Evolutionary conservation across 2,329 filamentous ascomycete species (phyloP), one percentile per base, ranked within the genome.

Genomic region (Aspergillus pseudoviridinutans): DNA sequence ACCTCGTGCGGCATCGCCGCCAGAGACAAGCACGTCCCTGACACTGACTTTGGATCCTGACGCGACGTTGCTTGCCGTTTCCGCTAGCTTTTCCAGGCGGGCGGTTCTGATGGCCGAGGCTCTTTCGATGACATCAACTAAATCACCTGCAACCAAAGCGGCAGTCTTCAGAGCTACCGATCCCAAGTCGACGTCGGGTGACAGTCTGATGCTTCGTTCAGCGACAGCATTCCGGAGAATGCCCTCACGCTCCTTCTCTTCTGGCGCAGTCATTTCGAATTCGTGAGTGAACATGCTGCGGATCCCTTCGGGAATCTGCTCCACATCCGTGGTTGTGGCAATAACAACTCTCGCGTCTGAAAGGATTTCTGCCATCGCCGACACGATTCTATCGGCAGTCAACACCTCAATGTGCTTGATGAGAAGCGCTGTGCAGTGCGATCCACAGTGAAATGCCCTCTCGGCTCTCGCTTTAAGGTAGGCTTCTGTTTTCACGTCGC

Each of bases 211-310:
- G 2, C 89, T 87, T 28, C 87, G 84, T 58, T 91, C 87, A 35
- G 89, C 84, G 35, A 97, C 84, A 38, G 95, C 90, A 58, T 87
- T 87, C 53, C 84, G 85, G 8, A 99, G 78, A 50, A 97, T 94
- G 2, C 89, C 89, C 76, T 96, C 92, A 76, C 94, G 83, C 74
- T 97, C 93, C 27, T 86, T 87, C 72, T 99, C 94, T 66, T 97
- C 92, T 0, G 94, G 94, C 0, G 94, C 94, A 49, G 81, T 85
- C 84, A 99, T 91, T 69, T 97, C 93, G 46, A 99, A 82, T 74
- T 99, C 94, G 67, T 99, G 93, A 0, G 92, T 96, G 72, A 99
- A 97, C 2, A 97, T 80, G 10, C 91, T 91, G 54, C 94, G 86
- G 22, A 97, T 87, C 0, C 90, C 90, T 66, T 97, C 92, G 0